These are phyloP conservation scores for Amanita molliuscula DNA, from an alignment of 768 basidiomycete species.

Conservation along the genomic window DNA sequence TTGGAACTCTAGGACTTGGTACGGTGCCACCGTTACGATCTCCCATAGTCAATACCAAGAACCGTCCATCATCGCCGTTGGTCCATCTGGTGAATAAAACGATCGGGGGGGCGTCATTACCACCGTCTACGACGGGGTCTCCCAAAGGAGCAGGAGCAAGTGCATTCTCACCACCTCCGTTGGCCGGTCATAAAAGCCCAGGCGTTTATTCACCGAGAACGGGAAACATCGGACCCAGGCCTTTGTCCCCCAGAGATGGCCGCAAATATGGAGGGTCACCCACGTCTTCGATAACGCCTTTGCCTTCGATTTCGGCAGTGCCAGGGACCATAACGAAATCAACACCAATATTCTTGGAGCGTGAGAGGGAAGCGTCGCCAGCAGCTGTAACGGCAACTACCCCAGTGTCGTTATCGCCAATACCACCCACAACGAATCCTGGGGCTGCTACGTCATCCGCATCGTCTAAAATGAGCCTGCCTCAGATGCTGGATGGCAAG, in stretches of 20 bases:
- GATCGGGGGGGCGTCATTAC: neutral
- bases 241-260: constrained; percentile 1
- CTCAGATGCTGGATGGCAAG: constrained; percentile 31
- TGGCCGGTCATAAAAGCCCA: neutral
- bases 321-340: neutral
- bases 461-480: constrained; percentile 30
- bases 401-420: neutral
- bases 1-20: neutral
- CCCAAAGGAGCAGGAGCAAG: constrained; percentile 4
- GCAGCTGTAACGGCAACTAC: neutral
- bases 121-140: constrained; percentile 1
- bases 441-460: constrained; percentile 11
- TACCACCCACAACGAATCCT: neutral
- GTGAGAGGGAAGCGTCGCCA: constrained; percentile 13
- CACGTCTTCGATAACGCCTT: neutral
- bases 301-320: neutral
- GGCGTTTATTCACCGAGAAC: constrained; percentile 4
- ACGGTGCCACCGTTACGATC: neutral
- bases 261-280: neutral
- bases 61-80: neutral
- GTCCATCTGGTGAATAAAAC: neutral
- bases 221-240: neutral
- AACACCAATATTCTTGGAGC: neutral
- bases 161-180: neutral
- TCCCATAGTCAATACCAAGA: neutral